Evolutionary conservation across 148 eudicot species (phyloP), one percentile per base, ranked within the genome.

Genomic region (Fagopyrum tataricum): DNA sequence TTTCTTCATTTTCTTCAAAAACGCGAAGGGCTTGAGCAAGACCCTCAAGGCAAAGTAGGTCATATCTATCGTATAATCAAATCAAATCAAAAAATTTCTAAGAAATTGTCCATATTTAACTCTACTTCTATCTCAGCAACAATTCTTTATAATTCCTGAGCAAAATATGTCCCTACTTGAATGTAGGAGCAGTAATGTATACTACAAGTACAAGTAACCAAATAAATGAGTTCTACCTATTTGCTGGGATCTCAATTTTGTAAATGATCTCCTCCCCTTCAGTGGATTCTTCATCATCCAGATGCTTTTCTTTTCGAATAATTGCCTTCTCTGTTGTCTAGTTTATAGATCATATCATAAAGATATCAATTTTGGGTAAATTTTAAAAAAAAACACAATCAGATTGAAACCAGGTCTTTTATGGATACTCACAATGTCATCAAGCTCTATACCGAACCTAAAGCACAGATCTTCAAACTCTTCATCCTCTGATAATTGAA

Each of bases 21-120:
- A 96, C 81, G 17, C 92, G 88, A 15, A 96, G 87, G 42, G 99
- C 84, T 78, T 79, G 90, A 6, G 88, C 92, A 77, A 96, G 84
- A 37, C 99, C 99, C 83, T 96, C 99, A 3, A 96, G 91, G 80
- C 97, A 90, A 51, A 96, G 96, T 87, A 96, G 89, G 85, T 96
- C 97, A 84, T 92, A 92, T 86, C 99, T 96, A 80, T 46, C 11
- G 67, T 2, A 9, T 11, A 47, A 64, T 42, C 44, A 59, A 70
- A 64, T 42, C 44, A 59, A 70, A 49, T 8, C 4, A 74, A 31
- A 12, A 61, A 42, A 17, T n/a, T 21, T 9, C 14, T 51, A 7
- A 4, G 44, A 46, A 43, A n/a, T 14, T 21, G 40, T 7, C 24
- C 68, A 75, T 15, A 18, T 37, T 14, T 26, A 61, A 24, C 40